Percentiles rank a stretch among this genome's conserved stretches.
phyloP scores from a whole-genome alignment of 768 basidiomycete species.

The Podaxis carcinomalis region DNA sequence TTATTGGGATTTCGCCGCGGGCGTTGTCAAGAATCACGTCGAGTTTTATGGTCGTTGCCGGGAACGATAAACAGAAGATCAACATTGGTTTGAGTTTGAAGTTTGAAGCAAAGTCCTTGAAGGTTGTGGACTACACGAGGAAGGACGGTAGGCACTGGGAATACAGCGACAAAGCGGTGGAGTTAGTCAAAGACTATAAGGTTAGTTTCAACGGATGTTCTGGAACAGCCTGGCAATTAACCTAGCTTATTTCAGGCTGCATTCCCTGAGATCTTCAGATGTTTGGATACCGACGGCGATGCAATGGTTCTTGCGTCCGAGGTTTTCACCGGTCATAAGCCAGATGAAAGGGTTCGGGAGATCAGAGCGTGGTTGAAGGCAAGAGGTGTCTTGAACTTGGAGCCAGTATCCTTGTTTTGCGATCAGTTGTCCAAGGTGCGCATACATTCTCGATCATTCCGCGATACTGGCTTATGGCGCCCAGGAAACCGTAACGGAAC shows the following conservation, averaged over 20 bases:
- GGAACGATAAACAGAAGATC: conserved; percentile 66
- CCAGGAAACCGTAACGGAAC: conserved; percentile 72
- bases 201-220: conserved; percentile 26
- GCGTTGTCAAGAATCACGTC: conserved; percentile 90
- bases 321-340: conserved; percentile 48
- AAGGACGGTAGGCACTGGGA: conserved; percentile 89
- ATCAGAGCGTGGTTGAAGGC: conserved; percentile 82
- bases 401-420: conserved; percentile 87
- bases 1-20: conserved; percentile 69
- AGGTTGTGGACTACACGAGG: conserved; percentile 88
- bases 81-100: conserved; percentile 95
- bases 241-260: conserved; percentile 38
- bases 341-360: conserved; percentile 71
- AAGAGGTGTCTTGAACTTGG: conserved; percentile 86
- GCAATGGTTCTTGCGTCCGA: conserved; percentile 68
- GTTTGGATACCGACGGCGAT: conserved; percentile 68
- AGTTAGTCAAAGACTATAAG: conserved; percentile 83
- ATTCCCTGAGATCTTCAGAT: conserved; percentile 81
- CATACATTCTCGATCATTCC: neutral
- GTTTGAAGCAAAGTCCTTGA: conserved; percentile 90
- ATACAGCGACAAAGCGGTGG: conserved; percentile 82
- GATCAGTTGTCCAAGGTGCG: conserved; percentile 87
- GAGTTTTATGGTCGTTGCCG: conserved; percentile 81
- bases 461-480: neutral
- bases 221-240: neutral